A percentile compares a stretch with the other conserved stretches of the same genome.
Conservation (phyloP, 805 yeast species). For the Tetrapisispora arboricola region DNA sequence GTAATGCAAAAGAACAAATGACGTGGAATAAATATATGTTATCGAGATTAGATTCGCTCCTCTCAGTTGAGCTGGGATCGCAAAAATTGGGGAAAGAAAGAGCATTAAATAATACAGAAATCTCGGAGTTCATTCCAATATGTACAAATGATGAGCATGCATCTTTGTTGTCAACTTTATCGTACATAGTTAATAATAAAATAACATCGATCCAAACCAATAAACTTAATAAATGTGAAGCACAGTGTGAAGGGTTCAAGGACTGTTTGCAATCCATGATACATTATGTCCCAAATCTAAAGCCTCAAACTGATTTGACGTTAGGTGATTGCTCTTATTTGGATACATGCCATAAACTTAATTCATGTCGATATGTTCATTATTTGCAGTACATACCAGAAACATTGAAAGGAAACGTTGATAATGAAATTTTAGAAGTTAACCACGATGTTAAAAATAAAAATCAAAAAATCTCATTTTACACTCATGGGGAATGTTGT, state of each 20-base stretch:
- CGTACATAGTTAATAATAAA: constrained; percentile 19
- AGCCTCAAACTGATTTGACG: constrained; percentile 52
- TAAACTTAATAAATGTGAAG: constrained; percentile 16
- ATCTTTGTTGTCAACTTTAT: constrained; percentile 12
- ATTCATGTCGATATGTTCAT: constrained; percentile 72
- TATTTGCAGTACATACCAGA: constrained; percentile 41
- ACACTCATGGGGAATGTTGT: constrained; percentile 29
- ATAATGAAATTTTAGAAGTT: constrained; percentile 14
- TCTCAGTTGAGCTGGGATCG: constrained; percentile 19
- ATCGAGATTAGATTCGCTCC: constrained; percentile 9
- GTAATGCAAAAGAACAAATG: neutral
- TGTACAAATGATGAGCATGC: constrained; percentile 19
- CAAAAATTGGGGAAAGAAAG: constrained; percentile 20
- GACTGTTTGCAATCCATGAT: constrained; percentile 31
- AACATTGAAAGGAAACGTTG: constrained; percentile 15
- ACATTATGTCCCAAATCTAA: constrained; percentile 47
- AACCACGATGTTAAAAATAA: constrained; percentile 14
- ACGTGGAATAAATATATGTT: constrained; percentile 3
- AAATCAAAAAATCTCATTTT: constrained; percentile 21
- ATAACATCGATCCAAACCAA: constrained; percentile 22
- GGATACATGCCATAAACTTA: constrained; percentile 86
- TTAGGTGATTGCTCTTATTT: constrained; percentile 89
- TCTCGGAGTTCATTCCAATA: constrained; percentile 16
- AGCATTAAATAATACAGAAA: constrained; percentile 9
- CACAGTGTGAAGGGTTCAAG: constrained; percentile 15